Evolutionary conservation across 306 rosid species (phyloP), one percentile per base, ranked within the genome.

Genomic region (Cyamopsis tetragonoloba): DNA sequence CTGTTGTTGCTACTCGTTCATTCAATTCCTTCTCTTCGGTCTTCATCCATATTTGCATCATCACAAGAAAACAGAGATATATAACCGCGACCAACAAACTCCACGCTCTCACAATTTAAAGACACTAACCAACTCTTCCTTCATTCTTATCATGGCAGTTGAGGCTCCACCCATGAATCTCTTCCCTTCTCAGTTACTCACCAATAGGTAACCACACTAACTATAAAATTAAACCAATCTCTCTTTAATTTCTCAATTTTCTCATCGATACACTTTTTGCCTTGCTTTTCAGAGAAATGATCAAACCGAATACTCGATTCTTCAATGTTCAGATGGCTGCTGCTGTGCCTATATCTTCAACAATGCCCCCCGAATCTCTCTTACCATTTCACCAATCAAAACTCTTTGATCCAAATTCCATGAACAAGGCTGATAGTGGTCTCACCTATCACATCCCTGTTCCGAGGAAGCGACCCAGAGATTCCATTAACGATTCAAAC

Each of bases 91-190:
- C 18, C 42, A 69, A 69, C 57, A 13, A 39, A 68, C 54, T 39
- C 7, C 53, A 17, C 14, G 4, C 8, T 34, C 17, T 1, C 14
- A 38, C 7, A 19, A 4, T 23, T 7, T 23, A 49, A 19, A 11
- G 11, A 49, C 10, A 15, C 26, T 12, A 53, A 77, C 80, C 76
- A 43, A 62, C 80, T 70, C 32, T n/a, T n/a, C n/a, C n/a, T n/a
- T n/a, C n/a, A n/a, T n/a, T n/a, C n/a, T 19, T 63, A 71, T 7
- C 68, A 91, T 91, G 96, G 96, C 96, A 35, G 95, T 91, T 82
- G 89, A 87, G 76, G 81, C 96, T 41, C 79, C 64, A 2, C 86
- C 74, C 66, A 70, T 70, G n/a, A 74, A 75, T 46, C 79, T 66
- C 57, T 56, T 77, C 34, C 77, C 89, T 47, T 56, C 88, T n/a